Evolutionary conservation across 768 basidiomycete species (phyloP).

Genomic region (Boletus sensibilis): DNA sequence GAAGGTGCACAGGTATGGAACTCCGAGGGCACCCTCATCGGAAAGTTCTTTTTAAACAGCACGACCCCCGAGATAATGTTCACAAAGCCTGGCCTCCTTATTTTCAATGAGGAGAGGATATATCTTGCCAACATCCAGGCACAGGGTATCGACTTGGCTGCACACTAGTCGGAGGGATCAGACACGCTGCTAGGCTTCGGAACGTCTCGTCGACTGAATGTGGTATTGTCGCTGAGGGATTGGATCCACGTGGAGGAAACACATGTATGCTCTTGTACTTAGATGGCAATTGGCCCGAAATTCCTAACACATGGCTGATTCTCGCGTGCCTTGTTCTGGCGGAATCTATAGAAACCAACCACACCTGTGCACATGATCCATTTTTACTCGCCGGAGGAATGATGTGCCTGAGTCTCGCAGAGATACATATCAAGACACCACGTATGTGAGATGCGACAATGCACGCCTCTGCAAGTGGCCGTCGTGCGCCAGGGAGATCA

Average conservation of each 20-base stretch:
- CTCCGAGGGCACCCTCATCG: conserved; percentile 49
- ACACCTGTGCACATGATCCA: conserved; percentile 6
- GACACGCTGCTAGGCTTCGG: not conserved
- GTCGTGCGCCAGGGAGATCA: conserved; percentile 12
- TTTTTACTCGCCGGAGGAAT: not conserved
- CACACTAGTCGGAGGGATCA: conserved; percentile 4
- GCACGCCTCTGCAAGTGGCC: conserved; percentile 11
- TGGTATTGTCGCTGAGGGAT: not conserved
- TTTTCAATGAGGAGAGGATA: conserved; percentile 40
- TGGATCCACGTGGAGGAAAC: not conserved
- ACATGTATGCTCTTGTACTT: not conserved
- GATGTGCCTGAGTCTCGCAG: not conserved
- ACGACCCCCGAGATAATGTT: conserved; percentile 41
- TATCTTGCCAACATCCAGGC: conserved; percentile 39
- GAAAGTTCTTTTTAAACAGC: conserved; percentile 25
- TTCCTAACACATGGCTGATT: not conserved
- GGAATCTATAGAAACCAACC: not conserved
- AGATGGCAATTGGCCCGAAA: not conserved
- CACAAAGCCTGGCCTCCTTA: conserved; percentile 39
- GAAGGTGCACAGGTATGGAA: conserved; percentile 70
- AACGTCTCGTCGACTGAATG: not conserved
- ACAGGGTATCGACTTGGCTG: conserved; percentile 24
- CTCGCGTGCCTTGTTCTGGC: not conserved
- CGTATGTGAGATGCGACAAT: conserved; percentile 3
- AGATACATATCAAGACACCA: not conserved